phyloP scores from a whole-genome alignment of 306 rosid species.

The Astragalus membranaceus region DNA sequence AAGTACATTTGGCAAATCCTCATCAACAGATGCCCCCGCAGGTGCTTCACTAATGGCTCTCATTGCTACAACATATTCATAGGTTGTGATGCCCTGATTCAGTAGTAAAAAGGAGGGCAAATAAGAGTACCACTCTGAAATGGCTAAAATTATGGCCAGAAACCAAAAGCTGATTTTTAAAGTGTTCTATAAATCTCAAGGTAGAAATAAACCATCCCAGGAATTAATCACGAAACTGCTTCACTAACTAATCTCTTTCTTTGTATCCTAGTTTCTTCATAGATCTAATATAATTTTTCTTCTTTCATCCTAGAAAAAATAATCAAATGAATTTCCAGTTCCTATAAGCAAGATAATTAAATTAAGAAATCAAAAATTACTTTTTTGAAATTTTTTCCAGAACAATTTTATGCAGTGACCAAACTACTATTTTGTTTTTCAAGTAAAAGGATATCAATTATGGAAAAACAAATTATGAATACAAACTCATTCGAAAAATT shows the following conservation, averaged over 20 bases:
- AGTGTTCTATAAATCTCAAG: not conserved
- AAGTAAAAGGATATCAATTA: not conserved
- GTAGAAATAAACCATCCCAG: not conserved
- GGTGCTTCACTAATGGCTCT: constrained; percentile 90
- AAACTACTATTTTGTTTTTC: not conserved
- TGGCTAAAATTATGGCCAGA: constrained; percentile 11
- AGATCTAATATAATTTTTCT: not conserved
- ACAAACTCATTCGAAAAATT: not conserved
- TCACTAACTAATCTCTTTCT: not conserved
- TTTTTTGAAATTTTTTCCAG: not conserved
- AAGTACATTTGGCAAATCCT: constrained; percentile 55
- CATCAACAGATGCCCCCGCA: constrained; percentile 61
- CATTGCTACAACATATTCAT: constrained; percentile 94
- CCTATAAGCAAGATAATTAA: not conserved
- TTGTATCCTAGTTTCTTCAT: not conserved
- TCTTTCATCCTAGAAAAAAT: not conserved
- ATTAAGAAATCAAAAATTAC: not conserved
- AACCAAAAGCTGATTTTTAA: not conserved
- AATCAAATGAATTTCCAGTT: not conserved
- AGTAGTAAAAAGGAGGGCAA: constrained; percentile 11
- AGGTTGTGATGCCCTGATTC: constrained; percentile 91
- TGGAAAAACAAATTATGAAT: not conserved
- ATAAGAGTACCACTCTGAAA: constrained; percentile 17
- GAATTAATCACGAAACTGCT: not conserved
- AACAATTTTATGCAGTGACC: not conserved